phyloP scores from a whole-genome alignment of 2,329 filamentous ascomycete species.

The Cryoendolithus antarcticus region DNA sequence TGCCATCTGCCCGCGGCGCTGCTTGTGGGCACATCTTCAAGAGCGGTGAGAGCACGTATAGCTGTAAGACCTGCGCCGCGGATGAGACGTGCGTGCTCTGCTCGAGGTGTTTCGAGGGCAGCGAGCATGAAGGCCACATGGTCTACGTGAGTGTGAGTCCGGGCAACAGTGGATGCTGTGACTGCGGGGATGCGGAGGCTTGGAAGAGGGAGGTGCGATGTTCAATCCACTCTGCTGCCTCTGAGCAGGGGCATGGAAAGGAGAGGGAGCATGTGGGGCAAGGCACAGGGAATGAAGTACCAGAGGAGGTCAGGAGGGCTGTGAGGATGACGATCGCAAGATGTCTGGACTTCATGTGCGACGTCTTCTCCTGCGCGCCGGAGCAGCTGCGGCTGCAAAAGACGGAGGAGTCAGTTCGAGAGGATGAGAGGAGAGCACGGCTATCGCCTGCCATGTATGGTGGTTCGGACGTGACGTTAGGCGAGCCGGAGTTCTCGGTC shows the following conservation, averaged over 20 bases:
- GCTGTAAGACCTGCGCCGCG: conserved; percentile 83
- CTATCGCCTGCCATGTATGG: conserved; percentile 42
- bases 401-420: conserved; percentile 63
- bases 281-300: conserved; percentile 34
- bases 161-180: conserved; percentile 91
- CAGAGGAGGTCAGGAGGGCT: conserved; percentile 61
- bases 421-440: conserved; percentile 71
- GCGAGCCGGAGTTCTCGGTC: conserved; percentile 63
- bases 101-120: conserved; percentile 86
- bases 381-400: conserved; percentile 85
- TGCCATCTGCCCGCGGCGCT: conserved; percentile 78
- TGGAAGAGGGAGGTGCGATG: conserved; percentile 83
- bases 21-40: conserved; percentile 97
- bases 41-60: conserved; percentile 81
- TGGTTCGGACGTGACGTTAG: background rate
- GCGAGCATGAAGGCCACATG: conserved; percentile 86
- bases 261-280: conserved; percentile 29
- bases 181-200: conserved; percentile 91
- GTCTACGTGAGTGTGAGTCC: conserved; percentile 79
- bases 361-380: conserved; percentile 94
- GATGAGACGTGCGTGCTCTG: conserved; percentile 96
- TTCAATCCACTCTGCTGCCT: conserved; percentile 65
- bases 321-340: conserved; percentile 78
- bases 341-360: conserved; percentile 87
- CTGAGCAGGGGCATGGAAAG: conserved; percentile 42